Evolutionary conservation across 805 yeast species (phyloP), one percentile per base, ranked within the genome.

Genomic region (Monosporozyma solicola): DNA sequence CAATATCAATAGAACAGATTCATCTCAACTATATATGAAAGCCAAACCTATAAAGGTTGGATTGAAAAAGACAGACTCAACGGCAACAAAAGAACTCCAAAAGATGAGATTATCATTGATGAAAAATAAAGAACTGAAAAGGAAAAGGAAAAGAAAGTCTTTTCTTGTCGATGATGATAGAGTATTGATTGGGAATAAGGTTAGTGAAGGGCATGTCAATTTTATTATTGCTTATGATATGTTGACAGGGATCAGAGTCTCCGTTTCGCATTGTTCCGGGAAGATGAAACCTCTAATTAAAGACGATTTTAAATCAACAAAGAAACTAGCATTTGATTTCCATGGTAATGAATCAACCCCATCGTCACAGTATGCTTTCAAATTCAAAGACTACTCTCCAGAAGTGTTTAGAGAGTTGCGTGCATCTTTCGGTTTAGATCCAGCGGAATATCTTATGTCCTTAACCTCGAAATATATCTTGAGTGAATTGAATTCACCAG

Each of bases 331-430:
- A 16, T 95, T 94, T 69, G 95, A 87, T 63, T 77, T 84, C 64
- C 83, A 80, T 57, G 97, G 98, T 2, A 87, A 85, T 61, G 95
- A 89, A 63, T 72, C 85, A 59, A 89, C 96, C 0, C 98, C 98
- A 0, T 88, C 96, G 0, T 86, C 97, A 0, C 89, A 87, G 67
- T 91, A 91, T 70, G 97, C 91, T 59, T 94, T 94, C 75, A 92
- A 92, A 68, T 94, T 94, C 70, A 94, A 94, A 71, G 99, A 94
- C 68, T 94, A 94, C 70, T 79, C 90, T 22, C 99, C 99, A 0
- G 88, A 85, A 68, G 97, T 94, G 3, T 94, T 94, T 67, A 74
- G 98, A 45, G 95, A 88, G 59, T 72, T 94, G 52, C 74, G 99
- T 51, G 73, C 80, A 5, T 64, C 81, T 44, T 94, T 95, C 72